A percentile compares a stretch with the other conserved stretches of the same genome.
Evolutionary conservation across 495 filamentous ascomycete species (phyloP).

Genomic region (Bryoglossum gracile): DNA sequence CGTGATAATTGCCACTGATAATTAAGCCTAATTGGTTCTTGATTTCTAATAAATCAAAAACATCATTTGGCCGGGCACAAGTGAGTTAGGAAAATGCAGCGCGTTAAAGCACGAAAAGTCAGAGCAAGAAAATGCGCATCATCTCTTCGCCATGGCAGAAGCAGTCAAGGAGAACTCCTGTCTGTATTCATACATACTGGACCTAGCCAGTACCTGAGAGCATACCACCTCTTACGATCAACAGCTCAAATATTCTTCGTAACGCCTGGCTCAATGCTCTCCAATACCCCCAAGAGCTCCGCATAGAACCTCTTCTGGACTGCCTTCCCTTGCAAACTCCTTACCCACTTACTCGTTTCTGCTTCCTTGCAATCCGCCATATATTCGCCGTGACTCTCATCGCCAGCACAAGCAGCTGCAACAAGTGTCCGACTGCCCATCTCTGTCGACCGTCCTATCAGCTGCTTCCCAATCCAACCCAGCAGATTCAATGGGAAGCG

Average conservation of each 20-base stretch:
- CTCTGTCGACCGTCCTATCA: conserved; percentile 17
- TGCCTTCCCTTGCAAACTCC: conserved; percentile 20
- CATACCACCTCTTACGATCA: too few relatives aligned
- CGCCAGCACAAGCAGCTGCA: conserved; percentile 6
- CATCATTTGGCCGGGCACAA: too few relatives aligned
- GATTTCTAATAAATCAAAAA: too few relatives aligned
- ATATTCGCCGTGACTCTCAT: conserved; percentile 12
- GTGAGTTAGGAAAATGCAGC: too few relatives aligned
- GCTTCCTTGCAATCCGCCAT: conserved; percentile 17
- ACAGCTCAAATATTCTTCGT: conserved; percentile 21
- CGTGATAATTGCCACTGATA: too few relatives aligned
- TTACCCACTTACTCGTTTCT: conserved; percentile 21
- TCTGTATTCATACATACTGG: too few relatives aligned
- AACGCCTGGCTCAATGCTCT: conserved; percentile 26
- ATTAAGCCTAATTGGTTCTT: too few relatives aligned
- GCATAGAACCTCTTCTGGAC: conserved; percentile 25
- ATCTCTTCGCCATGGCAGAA: too few relatives aligned
- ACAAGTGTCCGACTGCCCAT: conserved; percentile 17
- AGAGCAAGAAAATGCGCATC: too few relatives aligned
- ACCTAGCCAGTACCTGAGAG: too few relatives aligned
- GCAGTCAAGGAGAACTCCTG: too few relatives aligned
- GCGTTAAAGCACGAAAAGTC: too few relatives aligned
- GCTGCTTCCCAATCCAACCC: conserved; percentile 5
- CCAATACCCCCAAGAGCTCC: conserved; percentile 28
- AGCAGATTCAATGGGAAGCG: conserved; percentile 9